Evolutionary conservation across 192 early-diverging fungal species (phyloP).

Genomic region (Haplosporangium gracile): DNA sequence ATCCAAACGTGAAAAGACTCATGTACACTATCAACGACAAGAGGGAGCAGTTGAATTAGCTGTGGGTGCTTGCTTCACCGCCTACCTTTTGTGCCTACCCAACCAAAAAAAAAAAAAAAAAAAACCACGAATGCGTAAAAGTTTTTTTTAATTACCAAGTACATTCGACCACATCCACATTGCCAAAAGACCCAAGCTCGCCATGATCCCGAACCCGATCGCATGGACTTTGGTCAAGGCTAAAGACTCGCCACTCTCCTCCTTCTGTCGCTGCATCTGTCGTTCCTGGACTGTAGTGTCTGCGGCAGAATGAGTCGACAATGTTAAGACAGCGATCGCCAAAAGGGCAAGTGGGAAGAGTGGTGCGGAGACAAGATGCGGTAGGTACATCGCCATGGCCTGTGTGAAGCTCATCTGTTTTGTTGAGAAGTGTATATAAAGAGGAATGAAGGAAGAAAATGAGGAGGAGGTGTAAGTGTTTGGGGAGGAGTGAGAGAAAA

Average conservation of each 20-base stretch:
- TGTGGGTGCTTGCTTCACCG: neutral
- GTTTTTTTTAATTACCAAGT: constrained; percentile 23
- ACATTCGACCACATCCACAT: constrained; percentile 58
- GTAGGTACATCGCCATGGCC: constrained; percentile 21
- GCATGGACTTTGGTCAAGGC: constrained; percentile 50
- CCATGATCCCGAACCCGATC: constrained; percentile 48
- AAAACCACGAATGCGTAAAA: too few species aligned
- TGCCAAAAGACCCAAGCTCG: constrained; percentile 54
- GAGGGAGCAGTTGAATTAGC: neutral
- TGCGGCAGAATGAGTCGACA: constrained; percentile 44
- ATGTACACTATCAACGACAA: constrained; percentile 35
- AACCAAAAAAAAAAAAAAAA: neutral
- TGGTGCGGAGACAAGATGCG: constrained; percentile 37
- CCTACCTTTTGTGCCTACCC: neutral
- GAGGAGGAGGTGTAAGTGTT: neutral
- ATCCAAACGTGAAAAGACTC: constrained; percentile 46
- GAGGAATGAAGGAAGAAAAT: neutral
- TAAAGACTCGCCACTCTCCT: constrained; percentile 46
- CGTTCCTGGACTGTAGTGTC: constrained; percentile 51
- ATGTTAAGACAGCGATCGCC: constrained; percentile 30
- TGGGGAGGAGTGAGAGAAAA: neutral
- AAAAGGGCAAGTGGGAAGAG: constrained; percentile 35
- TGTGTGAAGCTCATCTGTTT: constrained; percentile 21
- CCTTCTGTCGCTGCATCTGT: constrained; percentile 38
- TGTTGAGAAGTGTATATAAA: neutral